Conservation (phyloP, 257 asterid genomes). For the Plectranthus barbatus region DNA sequence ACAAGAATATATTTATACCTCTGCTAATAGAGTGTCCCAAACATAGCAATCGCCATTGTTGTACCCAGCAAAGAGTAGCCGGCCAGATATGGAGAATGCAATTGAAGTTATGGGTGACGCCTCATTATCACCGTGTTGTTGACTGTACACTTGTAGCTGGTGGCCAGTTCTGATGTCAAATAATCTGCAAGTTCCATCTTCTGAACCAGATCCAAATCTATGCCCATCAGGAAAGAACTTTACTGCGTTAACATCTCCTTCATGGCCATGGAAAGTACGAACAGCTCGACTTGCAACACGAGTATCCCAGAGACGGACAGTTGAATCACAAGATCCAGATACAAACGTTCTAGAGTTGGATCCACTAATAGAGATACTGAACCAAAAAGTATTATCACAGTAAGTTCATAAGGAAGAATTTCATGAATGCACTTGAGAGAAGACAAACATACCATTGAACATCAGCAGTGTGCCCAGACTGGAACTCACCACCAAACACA, state of each 20-base stretch:
- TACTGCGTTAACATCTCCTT: constrained; percentile 87
- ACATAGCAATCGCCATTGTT: constrained; percentile 79
- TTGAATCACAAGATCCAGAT: constrained; percentile 94
- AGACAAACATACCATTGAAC: constrained; percentile 51
- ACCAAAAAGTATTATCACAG: constrained; percentile 8
- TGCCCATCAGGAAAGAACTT: constrained; percentile 94
- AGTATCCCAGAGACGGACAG: constrained; percentile 95
- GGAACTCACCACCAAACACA: constrained; percentile 96
- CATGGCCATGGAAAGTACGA: constrained; percentile 81
- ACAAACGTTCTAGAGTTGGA: constrained; percentile 77
- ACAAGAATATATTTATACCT: constrained; percentile 36
- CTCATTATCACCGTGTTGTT: constrained; percentile 60
- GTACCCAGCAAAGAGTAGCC: constrained; percentile 91
- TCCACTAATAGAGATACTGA: constrained; percentile 82
- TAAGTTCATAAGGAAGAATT: not conserved
- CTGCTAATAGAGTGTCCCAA: constrained; percentile 92
- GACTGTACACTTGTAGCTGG: constrained; percentile 85
- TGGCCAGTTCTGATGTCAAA: constrained; percentile 98
- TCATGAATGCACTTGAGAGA: not conserved
- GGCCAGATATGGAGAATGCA: constrained; percentile 88
- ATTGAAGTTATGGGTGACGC: constrained; percentile 70
- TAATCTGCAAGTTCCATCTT: constrained; percentile 85
- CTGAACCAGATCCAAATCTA: constrained; percentile 94
- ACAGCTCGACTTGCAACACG: constrained; percentile 99
- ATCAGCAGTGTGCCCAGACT: constrained; percentile 92